Evolutionary conservation across 371 early-diverging fungal genomes (phyloP).

Genomic region (Saksenaea vasiformis): DNA sequence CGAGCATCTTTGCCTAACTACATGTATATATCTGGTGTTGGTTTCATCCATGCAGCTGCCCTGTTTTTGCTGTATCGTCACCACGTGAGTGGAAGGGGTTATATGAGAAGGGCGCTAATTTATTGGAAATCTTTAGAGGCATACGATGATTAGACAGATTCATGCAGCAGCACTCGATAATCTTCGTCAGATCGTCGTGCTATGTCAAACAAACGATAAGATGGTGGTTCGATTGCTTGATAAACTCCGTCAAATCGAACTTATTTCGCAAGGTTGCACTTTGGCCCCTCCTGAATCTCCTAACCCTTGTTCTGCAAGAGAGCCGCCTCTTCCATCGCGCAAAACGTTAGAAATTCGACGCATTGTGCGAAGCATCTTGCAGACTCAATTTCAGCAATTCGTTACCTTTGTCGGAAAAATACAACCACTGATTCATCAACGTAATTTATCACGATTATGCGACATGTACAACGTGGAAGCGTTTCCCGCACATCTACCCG

Average conservation of each 20-base stretch:
- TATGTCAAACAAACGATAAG: constrained; percentile 34
- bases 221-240: constrained; percentile 15
- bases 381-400: constrained; percentile 20
- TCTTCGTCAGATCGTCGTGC: constrained; percentile 28
- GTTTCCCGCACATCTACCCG: neutral
- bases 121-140: constrained; percentile 25
- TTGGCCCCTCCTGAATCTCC: constrained; percentile 14
- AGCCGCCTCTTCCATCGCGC: constrained; percentile 7
- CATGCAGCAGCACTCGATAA: constrained; percentile 31
- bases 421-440: constrained; percentile 28
- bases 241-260: constrained; percentile 17
- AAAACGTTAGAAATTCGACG: constrained; percentile 13
- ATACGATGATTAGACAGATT: constrained; percentile 32
- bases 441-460: constrained; percentile 31
- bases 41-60: constrained; percentile 3
- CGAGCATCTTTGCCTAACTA: neutral
- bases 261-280: constrained; percentile 23
- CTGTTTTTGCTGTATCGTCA: constrained; percentile 10
- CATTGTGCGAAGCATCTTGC: neutral
- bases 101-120: neutral
- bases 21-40: neutral
- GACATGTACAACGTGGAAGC: constrained; percentile 45
- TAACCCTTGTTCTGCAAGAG: neutral
- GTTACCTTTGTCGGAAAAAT: constrained; percentile 16
- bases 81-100: constrained; percentile 4